phyloP scores from a whole-genome alignment of 1,139 yeast genomes.

The Yamadazyma dendronema region DNA sequence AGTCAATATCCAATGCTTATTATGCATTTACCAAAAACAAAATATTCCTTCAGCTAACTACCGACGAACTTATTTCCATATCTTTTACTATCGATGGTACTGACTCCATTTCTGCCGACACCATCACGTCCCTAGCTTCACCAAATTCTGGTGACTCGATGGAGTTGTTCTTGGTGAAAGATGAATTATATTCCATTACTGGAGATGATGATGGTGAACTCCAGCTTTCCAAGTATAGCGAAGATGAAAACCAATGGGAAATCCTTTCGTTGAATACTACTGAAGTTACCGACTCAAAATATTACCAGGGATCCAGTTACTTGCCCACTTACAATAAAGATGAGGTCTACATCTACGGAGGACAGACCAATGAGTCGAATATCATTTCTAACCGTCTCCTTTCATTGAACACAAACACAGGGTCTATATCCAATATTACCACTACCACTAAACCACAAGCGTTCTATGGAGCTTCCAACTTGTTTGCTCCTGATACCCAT shows the following conservation, averaged over 20 bases:
- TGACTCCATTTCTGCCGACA: conserved; percentile 9
- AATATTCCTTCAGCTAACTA: conserved; percentile 34
- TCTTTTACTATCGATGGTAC: conserved; percentile 36
- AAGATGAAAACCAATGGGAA: conserved; percentile 23
- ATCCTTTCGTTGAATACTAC: conserved; percentile 20
- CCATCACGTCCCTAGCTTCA: conserved; percentile 19
- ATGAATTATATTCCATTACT: conserved; percentile 32
- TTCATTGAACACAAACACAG: conserved; percentile 28
- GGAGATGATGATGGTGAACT: conserved; percentile 18
- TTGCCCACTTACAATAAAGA: conserved; percentile 26
- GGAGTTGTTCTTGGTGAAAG: conserved; percentile 27
- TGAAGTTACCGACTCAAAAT: conserved; percentile 28
- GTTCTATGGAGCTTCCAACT: conserved; percentile 41
- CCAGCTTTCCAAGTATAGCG: conserved; percentile 24
- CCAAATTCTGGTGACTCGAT: conserved; percentile 31
- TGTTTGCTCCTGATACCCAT: conserved; percentile 41
- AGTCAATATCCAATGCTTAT: conserved; percentile 19
- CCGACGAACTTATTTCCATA: conserved; percentile 35
- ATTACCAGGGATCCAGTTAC: conserved; percentile 30
- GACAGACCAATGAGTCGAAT: conserved; percentile 21
- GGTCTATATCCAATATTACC: conserved; percentile 32
- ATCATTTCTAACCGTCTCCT: conserved; percentile 30
- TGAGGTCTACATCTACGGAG: conserved; percentile 41
- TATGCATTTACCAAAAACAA: conserved; percentile 36
- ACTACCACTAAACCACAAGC: conserved; percentile 45